Conservation (phyloP, 176 grass and related monocot species). For the Saccharum spontaneum region DNA sequence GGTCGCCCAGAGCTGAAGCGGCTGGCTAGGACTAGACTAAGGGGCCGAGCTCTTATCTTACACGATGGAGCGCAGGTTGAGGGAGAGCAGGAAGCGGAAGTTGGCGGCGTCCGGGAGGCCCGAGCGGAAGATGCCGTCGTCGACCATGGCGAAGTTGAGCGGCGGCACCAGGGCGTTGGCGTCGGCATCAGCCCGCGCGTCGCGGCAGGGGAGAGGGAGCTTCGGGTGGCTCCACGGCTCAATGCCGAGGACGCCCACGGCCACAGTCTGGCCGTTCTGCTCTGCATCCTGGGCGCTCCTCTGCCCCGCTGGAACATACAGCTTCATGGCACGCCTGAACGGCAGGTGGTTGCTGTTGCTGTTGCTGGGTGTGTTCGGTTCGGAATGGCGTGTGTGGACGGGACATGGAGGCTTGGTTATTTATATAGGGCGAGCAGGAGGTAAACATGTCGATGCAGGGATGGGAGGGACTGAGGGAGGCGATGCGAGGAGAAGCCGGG, state of each 20-base stretch:
- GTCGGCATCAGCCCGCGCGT: neutral
- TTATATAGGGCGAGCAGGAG: slow-evolving; percentile 37
- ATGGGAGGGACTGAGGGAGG: neutral
- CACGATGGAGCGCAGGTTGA: slow-evolving; percentile 83
- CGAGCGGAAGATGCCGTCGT: slow-evolving; percentile 89
- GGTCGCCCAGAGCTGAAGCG: neutral
- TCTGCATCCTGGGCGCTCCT: slow-evolving; percentile 34
- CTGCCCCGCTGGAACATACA: slow-evolving; percentile 51
- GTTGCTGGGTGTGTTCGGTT: neutral
- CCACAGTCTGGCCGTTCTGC: neutral
- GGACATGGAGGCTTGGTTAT: neutral
- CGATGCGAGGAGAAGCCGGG: neutral
- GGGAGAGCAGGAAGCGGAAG: slow-evolving; percentile 72
- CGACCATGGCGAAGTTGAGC: slow-evolving; percentile 82
- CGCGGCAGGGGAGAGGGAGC: neutral
- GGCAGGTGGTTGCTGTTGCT: neutral
- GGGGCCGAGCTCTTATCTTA: slow-evolving; percentile 7
- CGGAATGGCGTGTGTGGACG: neutral
- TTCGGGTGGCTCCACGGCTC: neutral
- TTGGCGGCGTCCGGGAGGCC: slow-evolving; percentile 59
- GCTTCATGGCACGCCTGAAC: slow-evolving; percentile 40
- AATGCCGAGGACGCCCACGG: slow-evolving; percentile 10
- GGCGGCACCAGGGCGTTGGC: slow-evolving; percentile 42
- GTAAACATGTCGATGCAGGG: neutral
- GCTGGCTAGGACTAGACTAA: neutral